These are phyloP conservation scores for Xylariomycetidae sp. DNA, from an alignment of 2,329 filamentous ascomycete species.

Conservation along the genomic window DNA sequence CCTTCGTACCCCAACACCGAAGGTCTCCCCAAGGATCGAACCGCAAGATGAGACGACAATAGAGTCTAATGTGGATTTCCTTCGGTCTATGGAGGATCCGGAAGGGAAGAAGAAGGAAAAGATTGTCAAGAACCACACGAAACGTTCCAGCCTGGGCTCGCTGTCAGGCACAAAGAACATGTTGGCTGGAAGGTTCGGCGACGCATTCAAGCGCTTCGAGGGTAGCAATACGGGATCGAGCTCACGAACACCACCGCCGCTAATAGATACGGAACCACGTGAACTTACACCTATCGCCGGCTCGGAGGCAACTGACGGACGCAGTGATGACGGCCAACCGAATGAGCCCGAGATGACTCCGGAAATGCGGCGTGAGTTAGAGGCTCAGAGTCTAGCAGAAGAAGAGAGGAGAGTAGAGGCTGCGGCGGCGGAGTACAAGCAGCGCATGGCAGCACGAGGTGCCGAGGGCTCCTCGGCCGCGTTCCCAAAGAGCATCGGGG, in stretches of 20 bases:
- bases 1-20: conserved; percentile 27
- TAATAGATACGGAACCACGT: conserved; percentile 41
- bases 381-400: conserved; percentile 71
- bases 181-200: conserved; percentile 82
- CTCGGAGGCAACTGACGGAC: conserved; percentile 65
- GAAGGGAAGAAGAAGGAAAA: conserved; percentile 51
- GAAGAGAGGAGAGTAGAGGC: conserved; percentile 87
- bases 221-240: conserved; percentile 32
- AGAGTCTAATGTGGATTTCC: conserved; percentile 74
- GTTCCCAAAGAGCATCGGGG: conserved; percentile 50
- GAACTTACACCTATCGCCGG: conserved; percentile 66
- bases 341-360: conserved; percentile 69
- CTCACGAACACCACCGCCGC: conserved; percentile 42
- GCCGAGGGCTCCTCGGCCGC: conserved; percentile 24
- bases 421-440: conserved; percentile 82
- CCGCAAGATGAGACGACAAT: conserved; percentile 59
- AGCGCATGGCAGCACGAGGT: conserved; percentile 61
- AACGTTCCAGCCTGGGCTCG: conserved; percentile 68
- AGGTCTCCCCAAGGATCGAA: conserved; percentile 35
- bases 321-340: conserved; percentile 60
- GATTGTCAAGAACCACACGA: conserved; percentile 51
- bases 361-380: conserved; percentile 84
- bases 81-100: conserved; percentile 67
- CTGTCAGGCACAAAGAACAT: conserved; percentile 73
- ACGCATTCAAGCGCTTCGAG: conserved; percentile 91